These are phyloP conservation scores for Dothideomycetes sp. DNA, from an alignment of 2,329 filamentous ascomycete species.

Conservation along the genomic window DNA sequence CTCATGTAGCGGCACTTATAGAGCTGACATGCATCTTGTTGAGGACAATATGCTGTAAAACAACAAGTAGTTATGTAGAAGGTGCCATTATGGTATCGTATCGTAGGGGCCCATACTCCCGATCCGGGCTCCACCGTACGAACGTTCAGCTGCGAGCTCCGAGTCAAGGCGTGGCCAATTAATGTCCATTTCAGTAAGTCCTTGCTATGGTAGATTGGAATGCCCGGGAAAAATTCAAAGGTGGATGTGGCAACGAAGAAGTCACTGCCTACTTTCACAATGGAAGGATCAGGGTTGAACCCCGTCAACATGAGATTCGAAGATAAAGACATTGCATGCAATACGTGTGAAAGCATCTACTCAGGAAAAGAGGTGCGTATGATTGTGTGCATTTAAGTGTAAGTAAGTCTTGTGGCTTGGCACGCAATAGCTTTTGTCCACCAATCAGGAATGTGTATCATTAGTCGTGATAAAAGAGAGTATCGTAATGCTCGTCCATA, in stretches of 20 bases:
- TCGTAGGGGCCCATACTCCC: slow-evolving; percentile 38
- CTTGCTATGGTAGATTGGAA: slow-evolving; percentile 48
- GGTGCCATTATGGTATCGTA: slow-evolving; percentile 32
- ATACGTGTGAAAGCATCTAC: no score
- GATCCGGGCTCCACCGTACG: slow-evolving; percentile 41
- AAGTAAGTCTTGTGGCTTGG: no score
- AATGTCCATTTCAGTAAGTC: slow-evolving; percentile 43
- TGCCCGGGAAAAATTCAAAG: slow-evolving; percentile 52
- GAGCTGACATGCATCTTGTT: slow-evolving; percentile 21
- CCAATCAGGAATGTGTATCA: no score
- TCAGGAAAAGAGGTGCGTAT: no score
- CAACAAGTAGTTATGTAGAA: slow-evolving; percentile 38
- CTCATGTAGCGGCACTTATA: no score
- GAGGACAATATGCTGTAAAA: slow-evolving; percentile 34
- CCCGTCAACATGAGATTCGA: slow-evolving; percentile 48
- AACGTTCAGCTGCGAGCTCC: slow-evolving; percentile 41
- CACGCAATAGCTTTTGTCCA: no score
- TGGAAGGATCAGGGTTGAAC: slow-evolving; percentile 53
- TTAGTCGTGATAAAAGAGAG: no score
- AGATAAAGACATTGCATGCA: no score
- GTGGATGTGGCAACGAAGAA: slow-evolving; percentile 52
- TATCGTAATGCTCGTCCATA: no score
- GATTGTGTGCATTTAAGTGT: no score
- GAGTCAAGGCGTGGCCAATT: slow-evolving; percentile 41
- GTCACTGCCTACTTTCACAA: slow-evolving; percentile 37